Base-by-base conservation (phyloP, 768 basidiomycete species). In the Leucocoprinus sp. region DNA sequence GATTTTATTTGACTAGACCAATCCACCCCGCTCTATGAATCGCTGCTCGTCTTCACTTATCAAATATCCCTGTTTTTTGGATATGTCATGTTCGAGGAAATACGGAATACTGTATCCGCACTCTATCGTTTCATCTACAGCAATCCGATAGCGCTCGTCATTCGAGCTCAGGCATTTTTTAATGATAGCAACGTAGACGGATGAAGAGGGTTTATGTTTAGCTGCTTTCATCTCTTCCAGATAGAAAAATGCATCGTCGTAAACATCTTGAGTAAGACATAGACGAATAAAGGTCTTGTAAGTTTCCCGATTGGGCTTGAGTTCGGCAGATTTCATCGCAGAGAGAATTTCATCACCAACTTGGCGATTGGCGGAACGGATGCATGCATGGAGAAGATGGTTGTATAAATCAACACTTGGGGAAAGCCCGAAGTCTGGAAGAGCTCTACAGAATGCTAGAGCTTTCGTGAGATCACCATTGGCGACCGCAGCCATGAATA, bases 221-320 rank as follows among this genome's bases (percentile, higher is more conserved):
- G 71, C 72, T 0, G 69, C 63, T 60, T 93, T 92, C 84, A 90
- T 88, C 66, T 87, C 84, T 59, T 92, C 89, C 24, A 95, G 71
- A 62, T 88, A 91, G 57, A 80, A 82, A 64, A 93, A 93, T 0
- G 89, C 87, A 50, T 90, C 87, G 56, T 92, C 89, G 61, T 90
- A 93, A 2, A 66, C 69, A 6, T 74, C 60, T 55, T 86, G 82
- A 0, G 80, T 78, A 11, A 93, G 70, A 56, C 80, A 84, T 3
- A 93, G 72, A 8, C 65, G 52, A 50, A 93, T 75, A 63, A 91
- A 71, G 24, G 70, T 68, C 54, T 80, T 75, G 60, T 81, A 90
- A 2, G 82, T 87, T 22, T 65, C 63, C 29, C 63, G 60, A 57
- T 89, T 69, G 14, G 81, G 78, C 44, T 66, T 64, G 49, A 88